Base-by-base conservation (phyloP, 768 basidiomycete species). In the Leucocoprinus sp. region DNA sequence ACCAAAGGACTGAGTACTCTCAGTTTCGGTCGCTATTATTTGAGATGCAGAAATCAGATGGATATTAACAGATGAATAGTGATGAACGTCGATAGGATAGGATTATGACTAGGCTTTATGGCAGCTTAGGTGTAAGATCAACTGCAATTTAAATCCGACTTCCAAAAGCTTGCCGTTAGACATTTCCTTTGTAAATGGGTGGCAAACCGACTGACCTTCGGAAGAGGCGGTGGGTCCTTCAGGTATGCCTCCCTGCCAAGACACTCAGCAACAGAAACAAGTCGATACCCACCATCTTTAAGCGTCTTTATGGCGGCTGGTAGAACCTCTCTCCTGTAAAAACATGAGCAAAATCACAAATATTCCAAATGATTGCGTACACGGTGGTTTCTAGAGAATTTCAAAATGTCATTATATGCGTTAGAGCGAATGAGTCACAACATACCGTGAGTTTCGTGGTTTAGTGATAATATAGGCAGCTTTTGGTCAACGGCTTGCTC, bases 251-350 rank as follows among this genome's bases (percentile, higher is more conserved):
- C 50, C 44, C 52, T 51, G 2, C 67, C 70, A 8, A 68, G 58
- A 44, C 71, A 74, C 27, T 71, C 67, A 0, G 71, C 64, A 4
- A 73, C 46, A 4, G 64, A 67, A 12, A 72, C 72, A 11, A 74
- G 56, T 14, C 50, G 56, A 57, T 73, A 72, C 2, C 69, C 71
- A 1, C 67, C 68, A 0, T 37, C 50, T 48, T 69, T 53, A 27
- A 74, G 61, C 22, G 50, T 52, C 21, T 54, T 42, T 42, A 73
- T 68, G 8, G 63, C 70, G 48, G 66, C 64, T 0, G 70, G 68
- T 35, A 72, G 52, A 11, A 67, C 60, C 27, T 64, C 51, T 26
- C 57, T 57, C 22, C 64, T 64, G 42, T 14, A 34, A 39, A 26
- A 39, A 23, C 22, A 5, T 9, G 5, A 9, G 12, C 3, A 23